These are phyloP conservation scores for Trichosphaerium sp. DNA, from an alignment of 78 protist species.

Conservation along the genomic window DNA sequence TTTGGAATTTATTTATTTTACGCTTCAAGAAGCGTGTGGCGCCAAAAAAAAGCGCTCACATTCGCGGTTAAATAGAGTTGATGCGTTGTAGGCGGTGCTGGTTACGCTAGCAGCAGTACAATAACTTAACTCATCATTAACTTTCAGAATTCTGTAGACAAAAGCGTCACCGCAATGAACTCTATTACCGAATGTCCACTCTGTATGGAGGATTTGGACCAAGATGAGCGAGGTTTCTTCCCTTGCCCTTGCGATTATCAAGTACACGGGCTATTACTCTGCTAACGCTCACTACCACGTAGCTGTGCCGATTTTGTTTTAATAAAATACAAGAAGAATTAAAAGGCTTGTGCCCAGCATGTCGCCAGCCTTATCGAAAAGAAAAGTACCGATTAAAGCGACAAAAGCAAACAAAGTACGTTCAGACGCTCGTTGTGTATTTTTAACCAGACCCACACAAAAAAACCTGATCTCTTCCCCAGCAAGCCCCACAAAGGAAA, in stretches of 20 bases:
- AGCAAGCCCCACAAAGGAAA: slow-evolving; percentile 11
- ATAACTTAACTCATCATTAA: no score
- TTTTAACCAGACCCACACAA: not conserved
- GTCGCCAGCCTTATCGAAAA: slow-evolving; percentile 55
- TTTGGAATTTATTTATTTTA: no score
- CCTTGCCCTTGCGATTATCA: slow-evolving; percentile 80
- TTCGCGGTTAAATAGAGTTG: no score
- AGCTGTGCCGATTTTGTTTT: slow-evolving; percentile 85
- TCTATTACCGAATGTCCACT: slow-evolving; percentile 71
- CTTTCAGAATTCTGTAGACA: no score
- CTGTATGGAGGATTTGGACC: slow-evolving; percentile 59
- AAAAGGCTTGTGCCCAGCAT: slow-evolving; percentile 80
- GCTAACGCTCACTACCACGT: not conserved
- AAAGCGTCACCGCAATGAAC: no score
- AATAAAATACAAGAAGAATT: slow-evolving; percentile 62
- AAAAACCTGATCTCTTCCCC: not conserved
- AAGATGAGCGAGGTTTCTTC: slow-evolving; percentile 41
- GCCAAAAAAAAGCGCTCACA: no score
- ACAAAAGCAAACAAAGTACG: slow-evolving; percentile 17
- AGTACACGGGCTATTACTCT: slow-evolving; percentile 1
- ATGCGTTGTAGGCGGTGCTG: no score
- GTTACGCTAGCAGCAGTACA: no score
- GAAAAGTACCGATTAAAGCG: slow-evolving; percentile 34
- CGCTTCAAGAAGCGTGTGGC: no score
- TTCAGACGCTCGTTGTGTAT: not conserved